Conservation (phyloP, 352 stramenopile genomes). For the Aphanomyces cochlioides region DNA sequence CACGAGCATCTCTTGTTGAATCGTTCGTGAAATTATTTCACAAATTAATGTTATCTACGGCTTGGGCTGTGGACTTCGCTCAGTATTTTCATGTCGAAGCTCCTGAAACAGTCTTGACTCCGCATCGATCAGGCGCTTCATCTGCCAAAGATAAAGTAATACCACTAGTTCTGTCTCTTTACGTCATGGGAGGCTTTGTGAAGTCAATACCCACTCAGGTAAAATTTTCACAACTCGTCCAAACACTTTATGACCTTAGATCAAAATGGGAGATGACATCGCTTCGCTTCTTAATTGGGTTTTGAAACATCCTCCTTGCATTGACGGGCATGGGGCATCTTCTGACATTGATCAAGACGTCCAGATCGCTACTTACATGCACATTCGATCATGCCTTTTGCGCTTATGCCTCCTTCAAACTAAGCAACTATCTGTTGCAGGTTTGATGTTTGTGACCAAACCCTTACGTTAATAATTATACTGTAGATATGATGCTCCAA, state of each 20-base stretch:
- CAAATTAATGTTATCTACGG: background rate
- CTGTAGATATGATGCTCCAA: constrained; percentile 15
- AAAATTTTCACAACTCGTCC: background rate
- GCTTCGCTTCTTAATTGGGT: background rate
- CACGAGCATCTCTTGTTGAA: background rate
- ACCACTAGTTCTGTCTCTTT: background rate
- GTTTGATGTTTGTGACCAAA: background rate
- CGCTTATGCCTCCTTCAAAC: background rate
- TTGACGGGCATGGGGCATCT: constrained; percentile 5
- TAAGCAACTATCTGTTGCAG: background rate
- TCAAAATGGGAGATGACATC: constrained; percentile 5
- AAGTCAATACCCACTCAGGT: background rate
- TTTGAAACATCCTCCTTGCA: background rate
- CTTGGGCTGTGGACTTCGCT: background rate
- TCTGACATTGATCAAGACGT: constrained; percentile 23
- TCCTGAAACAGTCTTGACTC: background rate
- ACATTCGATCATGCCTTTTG: constrained; percentile 12
- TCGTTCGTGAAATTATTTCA: constrained; percentile 15
- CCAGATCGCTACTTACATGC: constrained; percentile 18
- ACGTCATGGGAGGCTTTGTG: constrained; percentile 7
- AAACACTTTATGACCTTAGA: background rate
- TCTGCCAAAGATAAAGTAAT: constrained; percentile 3
- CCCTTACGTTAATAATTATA: background rate
- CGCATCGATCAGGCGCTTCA: background rate
- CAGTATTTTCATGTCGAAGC: background rate